Percentiles rank a stretch among this genome's conserved stretches.
phyloP scores from a whole-genome alignment of 169 alveolate species.

The Babesia gibsoni region DNA sequence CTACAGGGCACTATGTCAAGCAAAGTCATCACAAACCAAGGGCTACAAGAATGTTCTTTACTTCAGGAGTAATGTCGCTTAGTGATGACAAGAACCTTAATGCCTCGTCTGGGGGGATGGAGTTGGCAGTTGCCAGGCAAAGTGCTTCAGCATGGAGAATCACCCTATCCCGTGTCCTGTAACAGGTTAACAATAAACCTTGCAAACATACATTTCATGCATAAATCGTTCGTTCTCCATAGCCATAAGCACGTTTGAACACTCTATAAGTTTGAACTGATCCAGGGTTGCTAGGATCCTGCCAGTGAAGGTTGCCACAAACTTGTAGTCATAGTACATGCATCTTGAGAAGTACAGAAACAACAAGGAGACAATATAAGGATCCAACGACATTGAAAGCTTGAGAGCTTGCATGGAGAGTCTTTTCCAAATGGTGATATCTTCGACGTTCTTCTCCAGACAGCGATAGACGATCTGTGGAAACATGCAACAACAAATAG shows the following conservation, averaged over 20 bases:
- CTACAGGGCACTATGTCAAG: background rate
- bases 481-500: background rate
- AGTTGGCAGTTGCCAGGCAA: slow-evolving; percentile 4
- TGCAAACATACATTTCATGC: slow-evolving; percentile 31
- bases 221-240: slow-evolving; percentile 46
- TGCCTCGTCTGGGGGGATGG: slow-evolving; percentile 30
- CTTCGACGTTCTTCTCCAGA: slow-evolving; percentile 62
- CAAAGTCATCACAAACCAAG: slow-evolving; percentile 17
- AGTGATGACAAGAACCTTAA: slow-evolving; percentile 30
- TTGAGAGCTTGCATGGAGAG: slow-evolving; percentile 62
- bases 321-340: slow-evolving; percentile 58
- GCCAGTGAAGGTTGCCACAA: slow-evolving; percentile 59
- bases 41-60: slow-evolving; percentile 33
- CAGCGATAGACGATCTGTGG: slow-evolving; percentile 69
- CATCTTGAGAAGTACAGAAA: slow-evolving; percentile 67
- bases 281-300: slow-evolving; percentile 45
- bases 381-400: slow-evolving; percentile 66
- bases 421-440: slow-evolving; percentile 65
- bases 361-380: slow-evolving; percentile 60
- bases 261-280: slow-evolving; percentile 43
- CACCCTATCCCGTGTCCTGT: slow-evolving; percentile 43
- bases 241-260: slow-evolving; percentile 54
- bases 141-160: slow-evolving; percentile 51
- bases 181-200: too few species aligned
- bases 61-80: background rate